These are phyloP conservation scores for Oidiodendron maius DNA, from an alignment of 495 filamentous ascomycete genomes.

Conservation along the genomic window DNA sequence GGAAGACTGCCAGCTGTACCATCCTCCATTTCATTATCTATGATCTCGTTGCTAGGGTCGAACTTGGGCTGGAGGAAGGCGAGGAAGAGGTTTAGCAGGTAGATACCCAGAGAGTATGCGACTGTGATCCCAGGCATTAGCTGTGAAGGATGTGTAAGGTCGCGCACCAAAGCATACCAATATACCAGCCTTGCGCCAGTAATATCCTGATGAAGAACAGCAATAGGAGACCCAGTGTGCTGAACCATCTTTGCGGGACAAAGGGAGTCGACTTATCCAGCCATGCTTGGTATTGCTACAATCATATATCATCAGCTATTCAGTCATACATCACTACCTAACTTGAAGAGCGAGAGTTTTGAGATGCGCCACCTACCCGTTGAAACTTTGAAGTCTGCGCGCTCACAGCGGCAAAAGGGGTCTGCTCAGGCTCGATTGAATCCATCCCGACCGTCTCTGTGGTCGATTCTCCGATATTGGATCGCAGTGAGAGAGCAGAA, in stretches of 20 bases:
- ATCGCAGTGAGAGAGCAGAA: background rate
- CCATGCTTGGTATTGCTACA: slow-evolving; percentile 87
- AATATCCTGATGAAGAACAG: slow-evolving; percentile 86
- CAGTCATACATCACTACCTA: too few relatives aligned
- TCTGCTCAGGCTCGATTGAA: slow-evolving; percentile 70
- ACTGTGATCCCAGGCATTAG: slow-evolving; percentile 45
- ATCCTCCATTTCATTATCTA: slow-evolving; percentile 92
- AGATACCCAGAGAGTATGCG: slow-evolving; percentile 96
- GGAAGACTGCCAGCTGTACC: slow-evolving; percentile 74
- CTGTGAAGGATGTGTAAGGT: background rate
- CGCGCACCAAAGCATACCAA: slow-evolving; percentile 56
- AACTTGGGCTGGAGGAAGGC: slow-evolving; percentile 98
- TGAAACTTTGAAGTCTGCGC: slow-evolving; percentile 72
- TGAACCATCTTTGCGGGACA: slow-evolving; percentile 80
- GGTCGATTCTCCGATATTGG: background rate
- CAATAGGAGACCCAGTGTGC: slow-evolving; percentile 66
- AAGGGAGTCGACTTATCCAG: slow-evolving; percentile 90
- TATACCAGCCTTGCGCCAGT: slow-evolving; percentile 95
- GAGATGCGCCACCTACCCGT: slow-evolving; percentile 47
- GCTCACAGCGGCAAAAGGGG: slow-evolving; percentile 77
- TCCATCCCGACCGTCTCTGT: slow-evolving; percentile 48
- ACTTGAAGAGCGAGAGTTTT: background rate
- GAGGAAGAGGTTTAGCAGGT: slow-evolving; percentile 98
- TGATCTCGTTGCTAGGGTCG: slow-evolving; percentile 88
- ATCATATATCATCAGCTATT: slow-evolving; percentile 14